Base-by-base conservation (phyloP, 2,329 filamentous ascomycete genomes). In the Immersiporthe knoxdaviesiana region DNA sequence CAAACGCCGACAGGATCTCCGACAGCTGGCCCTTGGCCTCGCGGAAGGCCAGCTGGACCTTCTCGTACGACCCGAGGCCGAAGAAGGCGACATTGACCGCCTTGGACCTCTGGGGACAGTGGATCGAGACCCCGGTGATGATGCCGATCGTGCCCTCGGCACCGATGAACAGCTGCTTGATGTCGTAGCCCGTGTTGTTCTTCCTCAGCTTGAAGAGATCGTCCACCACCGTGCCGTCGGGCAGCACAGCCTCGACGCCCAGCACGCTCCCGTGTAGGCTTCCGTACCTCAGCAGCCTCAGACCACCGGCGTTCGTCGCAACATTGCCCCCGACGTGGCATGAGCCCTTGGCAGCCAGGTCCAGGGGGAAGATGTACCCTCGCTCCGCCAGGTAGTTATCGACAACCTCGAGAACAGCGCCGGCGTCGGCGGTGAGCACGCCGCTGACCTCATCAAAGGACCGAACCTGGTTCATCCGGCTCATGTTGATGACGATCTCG, bases 181-280 rank as follows among this genome's bases (percentile, higher is more conserved):
- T 81, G 78, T 99, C 97, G 81, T 98, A 99, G 37, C 96, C 96
- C 1, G 96, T 99, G 83, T 99, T 99, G 85, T 99, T 98, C 85
- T 99, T 99, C 74, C 96, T 90, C 69, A 99, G 84, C 70, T 88
- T 94, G 74, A 89, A 91, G 41, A 99, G 88, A 75, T 97, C 94
- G 75, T 98, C 90, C 60, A 99, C 86, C 74, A 99, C 87, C 8
- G 94, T 97, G 66, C 96, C 96, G 77, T 99, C 93, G 0, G 96
- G 93, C 54, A 99, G 84, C 11, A 99, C 97, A 27, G 92, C 96
- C 82, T 99, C 95, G 65, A 99, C 85, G 35, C 96, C 96, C 21
- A 99, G 85, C 1, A 98, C 93, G 68, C 87, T 97, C 30, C 96
- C 96, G 80, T 99, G 96, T 72, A 99, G 84, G 79, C 93, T 97